Percentiles rank a stretch among this genome's conserved stretches.
phyloP scores from a whole-genome alignment of 2,329 filamentous ascomycete species.

The Cryoendolithus antarcticus region DNA sequence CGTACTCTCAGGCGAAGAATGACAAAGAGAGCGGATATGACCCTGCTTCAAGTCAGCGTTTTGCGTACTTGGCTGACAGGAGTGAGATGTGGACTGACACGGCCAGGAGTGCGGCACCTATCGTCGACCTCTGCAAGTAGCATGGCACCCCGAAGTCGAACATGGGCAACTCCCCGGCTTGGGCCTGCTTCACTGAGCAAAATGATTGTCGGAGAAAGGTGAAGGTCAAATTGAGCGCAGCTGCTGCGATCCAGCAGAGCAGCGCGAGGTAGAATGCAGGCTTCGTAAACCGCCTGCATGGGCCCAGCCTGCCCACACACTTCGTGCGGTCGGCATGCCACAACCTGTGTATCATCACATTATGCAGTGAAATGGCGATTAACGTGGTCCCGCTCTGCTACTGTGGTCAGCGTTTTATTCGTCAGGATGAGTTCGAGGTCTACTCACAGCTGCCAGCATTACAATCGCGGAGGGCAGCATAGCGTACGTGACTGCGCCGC shows the following conservation, averaged over 20 bases:
- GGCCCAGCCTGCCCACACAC: too few relatives aligned
- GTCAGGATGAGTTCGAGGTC: too few relatives aligned
- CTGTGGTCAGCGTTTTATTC: too few relatives aligned
- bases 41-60: too few relatives aligned
- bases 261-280: constrained; percentile 6
- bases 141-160: constrained; percentile 13
- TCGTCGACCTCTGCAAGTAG: constrained; percentile 14
- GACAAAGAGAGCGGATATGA: too few relatives aligned
- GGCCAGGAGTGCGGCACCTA: constrained; percentile 13
- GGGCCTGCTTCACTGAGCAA: constrained; percentile 6
- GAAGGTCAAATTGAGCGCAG: constrained; percentile 14
- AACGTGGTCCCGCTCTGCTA: too few relatives aligned
- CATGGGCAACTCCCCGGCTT: neutral
- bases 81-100: constrained; percentile 10
- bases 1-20: too few relatives aligned
- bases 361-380: too few relatives aligned
- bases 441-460: constrained; percentile 6
- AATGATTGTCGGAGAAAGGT: constrained; percentile 12
- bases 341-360: too few relatives aligned
- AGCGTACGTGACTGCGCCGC: constrained; percentile 9
- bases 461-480: constrained; percentile 10
- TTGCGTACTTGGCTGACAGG: too few relatives aligned
- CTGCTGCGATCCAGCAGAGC: constrained; percentile 15
- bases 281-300: too few relatives aligned
- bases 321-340: too few relatives aligned